phyloP scores from a whole-genome alignment of 345 rosid species.

The Physaria fendleri region DNA sequence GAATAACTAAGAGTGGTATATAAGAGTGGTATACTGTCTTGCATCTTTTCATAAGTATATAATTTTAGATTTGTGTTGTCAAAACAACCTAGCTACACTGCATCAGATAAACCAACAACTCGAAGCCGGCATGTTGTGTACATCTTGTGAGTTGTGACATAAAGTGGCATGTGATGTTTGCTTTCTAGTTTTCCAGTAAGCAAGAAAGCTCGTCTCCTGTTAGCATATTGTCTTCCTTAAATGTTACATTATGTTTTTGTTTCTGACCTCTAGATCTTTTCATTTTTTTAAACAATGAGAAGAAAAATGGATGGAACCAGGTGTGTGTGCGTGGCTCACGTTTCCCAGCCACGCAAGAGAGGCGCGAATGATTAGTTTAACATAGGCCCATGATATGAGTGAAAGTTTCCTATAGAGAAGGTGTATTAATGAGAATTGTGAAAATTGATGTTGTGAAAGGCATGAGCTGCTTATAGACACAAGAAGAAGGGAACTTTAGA shows the following conservation, averaged over 20 bases:
- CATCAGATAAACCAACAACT: neutral
- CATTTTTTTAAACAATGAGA: neutral
- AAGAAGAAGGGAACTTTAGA: neutral
- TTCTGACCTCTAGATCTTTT: neutral
- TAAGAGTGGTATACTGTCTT: too few relatives aligned
- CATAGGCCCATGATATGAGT: too few relatives aligned
- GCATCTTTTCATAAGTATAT: too few relatives aligned
- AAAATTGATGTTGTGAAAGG: neutral
- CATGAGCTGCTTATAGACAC: neutral
- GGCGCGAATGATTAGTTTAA: neutral
- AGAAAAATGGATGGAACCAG: neutral
- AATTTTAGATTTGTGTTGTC: constrained; percentile 13
- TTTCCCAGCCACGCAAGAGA: neutral
- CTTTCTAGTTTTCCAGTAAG: constrained; percentile 7
- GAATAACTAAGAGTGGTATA: constrained; percentile 16
- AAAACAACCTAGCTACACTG: neutral
- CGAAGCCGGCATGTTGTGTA: neutral
- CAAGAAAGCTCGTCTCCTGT: neutral
- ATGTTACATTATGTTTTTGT: neutral
- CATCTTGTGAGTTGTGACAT: neutral
- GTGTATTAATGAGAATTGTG: neutral
- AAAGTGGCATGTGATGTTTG: neutral
- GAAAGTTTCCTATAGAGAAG: neutral
- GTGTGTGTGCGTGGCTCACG: neutral
- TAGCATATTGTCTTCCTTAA: neutral